Evolutionary conservation across 306 rosid genomes (phyloP).

Genomic region (Corylus americana): DNA sequence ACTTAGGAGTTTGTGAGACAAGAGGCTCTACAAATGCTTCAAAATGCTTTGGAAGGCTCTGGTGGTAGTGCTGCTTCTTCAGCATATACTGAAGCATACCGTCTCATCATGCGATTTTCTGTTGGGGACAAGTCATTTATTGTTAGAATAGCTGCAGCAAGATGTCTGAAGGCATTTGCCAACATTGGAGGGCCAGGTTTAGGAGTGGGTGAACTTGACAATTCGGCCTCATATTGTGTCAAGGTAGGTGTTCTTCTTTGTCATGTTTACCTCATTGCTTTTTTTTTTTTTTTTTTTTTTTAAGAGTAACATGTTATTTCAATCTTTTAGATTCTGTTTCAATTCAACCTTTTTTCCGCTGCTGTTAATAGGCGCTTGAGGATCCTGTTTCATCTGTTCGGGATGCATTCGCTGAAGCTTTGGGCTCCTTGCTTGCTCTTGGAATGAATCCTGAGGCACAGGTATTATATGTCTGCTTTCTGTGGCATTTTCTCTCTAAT

Average conservation of each 20-base stretch:
- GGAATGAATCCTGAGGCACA: constrained; percentile 97
- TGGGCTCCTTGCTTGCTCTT: constrained; percentile 96
- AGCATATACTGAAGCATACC: constrained; percentile 89
- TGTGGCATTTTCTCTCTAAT: constrained; percentile 9
- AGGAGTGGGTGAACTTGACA: constrained; percentile 81
- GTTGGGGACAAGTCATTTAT: constrained; percentile 87
- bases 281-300: not conserved
- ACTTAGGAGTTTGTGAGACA: constrained; percentile 90
- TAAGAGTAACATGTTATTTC: constrained; percentile 2
- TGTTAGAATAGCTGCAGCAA: constrained; percentile 95
- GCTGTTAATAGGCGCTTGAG: constrained; percentile 76
- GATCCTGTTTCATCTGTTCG: constrained; percentile 91
- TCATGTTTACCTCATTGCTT: constrained; percentile 35
- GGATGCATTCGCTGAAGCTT: constrained; percentile 95
- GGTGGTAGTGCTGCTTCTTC: constrained; percentile 82
- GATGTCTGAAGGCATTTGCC: constrained; percentile 93
- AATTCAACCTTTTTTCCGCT: constrained; percentile 35
- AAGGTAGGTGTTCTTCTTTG: constrained; percentile 55
- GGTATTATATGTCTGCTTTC: constrained; percentile 45
- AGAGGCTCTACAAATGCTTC: constrained; percentile 86
- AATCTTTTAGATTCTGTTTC: constrained; percentile 26
- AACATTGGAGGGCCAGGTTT: constrained; percentile 94
- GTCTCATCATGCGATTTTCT: constrained; percentile 74
- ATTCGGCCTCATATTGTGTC: constrained; percentile 81
- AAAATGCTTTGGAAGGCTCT: constrained; percentile 91